Evolutionary conservation across 108 stramenopile genomes (phyloP), one percentile per base, ranked within the genome.

Genomic region (Cyclostephanos tholiformis): DNA sequence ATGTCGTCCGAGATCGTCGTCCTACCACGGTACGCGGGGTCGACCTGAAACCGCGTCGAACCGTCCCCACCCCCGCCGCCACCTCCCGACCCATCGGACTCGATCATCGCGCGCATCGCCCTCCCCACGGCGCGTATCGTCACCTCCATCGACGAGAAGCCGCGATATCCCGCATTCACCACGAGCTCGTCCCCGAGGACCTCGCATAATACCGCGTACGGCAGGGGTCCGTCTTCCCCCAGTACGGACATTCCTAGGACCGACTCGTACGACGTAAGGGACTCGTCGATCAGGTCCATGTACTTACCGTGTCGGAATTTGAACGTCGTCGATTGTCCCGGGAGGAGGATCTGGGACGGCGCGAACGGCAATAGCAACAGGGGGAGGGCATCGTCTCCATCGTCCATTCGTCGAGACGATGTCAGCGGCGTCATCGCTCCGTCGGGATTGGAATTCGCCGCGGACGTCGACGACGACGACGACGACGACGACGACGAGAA

Each of bases 271-370:
- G 61, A 48, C 11, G 79, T 69, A 6, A 80, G 23, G 0, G 79
- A 67, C 35, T 80, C 67, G 69, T 80, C 79, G 25, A 80, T 80
- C 61, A 73, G 41, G 57, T 80, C 79, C 66, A 80, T 80, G 43
- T 67, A 73, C 73, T 69, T 72, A 0, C 71, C 79, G 59, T 80
- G 79, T 12, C 67, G 66, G 62, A 80, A 80, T 53, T 41, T 72
- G 14, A 73, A 22, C 4, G 32, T 80, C 39, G 67, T 69, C 60
- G 44, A 49, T 69, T 80, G 79, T 11, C 79, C 79, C 10, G 72
- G 79, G 14, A 80, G 67, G 22, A 72, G 58, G 6, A 80, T 68
- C 38, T 73, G 55, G 12, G 61, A 35, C 27, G 72, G 72, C 3
- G 65, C 36, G 50, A 80, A 80, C 23, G 79, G 79, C 12, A 80